These are phyloP conservation scores for Marchantia polymorpha DNA, from an alignment of 225 moss, liverwort and hornwort genomes.

Conservation along the genomic window DNA sequence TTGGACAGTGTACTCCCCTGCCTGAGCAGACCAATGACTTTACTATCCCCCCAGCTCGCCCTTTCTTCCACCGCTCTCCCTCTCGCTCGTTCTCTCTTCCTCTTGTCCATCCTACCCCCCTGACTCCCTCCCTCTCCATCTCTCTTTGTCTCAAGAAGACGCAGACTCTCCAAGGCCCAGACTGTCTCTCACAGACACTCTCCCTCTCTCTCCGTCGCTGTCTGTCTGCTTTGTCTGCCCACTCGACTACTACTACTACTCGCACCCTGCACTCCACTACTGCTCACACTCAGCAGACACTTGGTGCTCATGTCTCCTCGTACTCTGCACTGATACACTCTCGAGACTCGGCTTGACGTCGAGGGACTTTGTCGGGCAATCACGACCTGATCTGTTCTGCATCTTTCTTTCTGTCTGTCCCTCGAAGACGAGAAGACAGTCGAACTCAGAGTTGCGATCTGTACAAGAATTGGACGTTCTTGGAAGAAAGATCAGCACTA, in stretches of 20 bases:
- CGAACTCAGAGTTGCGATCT: not conserved
- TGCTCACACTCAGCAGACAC: not conserved
- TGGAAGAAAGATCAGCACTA: not conserved
- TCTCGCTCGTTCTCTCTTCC: not conserved
- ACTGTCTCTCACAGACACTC: not conserved
- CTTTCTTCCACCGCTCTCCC: slow-evolving; percentile 7
- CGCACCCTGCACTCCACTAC: not conserved
- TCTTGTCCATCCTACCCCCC: too few relatives aligned
- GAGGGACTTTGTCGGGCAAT: not conserved
- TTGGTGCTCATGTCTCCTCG: not conserved
- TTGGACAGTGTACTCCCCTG: slow-evolving; percentile 11
- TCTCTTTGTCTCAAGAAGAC: not conserved
- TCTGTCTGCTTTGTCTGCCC: too few relatives aligned
- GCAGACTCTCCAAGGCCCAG: not conserved
- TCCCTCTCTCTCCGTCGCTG: not conserved
- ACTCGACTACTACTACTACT: not conserved
- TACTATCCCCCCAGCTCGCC: slow-evolving; percentile 1
- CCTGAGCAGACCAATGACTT: slow-evolving; percentile 6
- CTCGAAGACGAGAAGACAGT: not conserved
- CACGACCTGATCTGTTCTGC: not conserved
- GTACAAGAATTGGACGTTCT: slow-evolving; percentile 9
- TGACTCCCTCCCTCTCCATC: not conserved
- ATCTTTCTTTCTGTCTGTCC: not conserved
- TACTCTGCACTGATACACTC: not conserved
- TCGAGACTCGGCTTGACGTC: too few relatives aligned